Evolutionary conservation across 805 yeast genomes (phyloP).

Genomic region (Wickerhamiella bombiphila): DNA sequence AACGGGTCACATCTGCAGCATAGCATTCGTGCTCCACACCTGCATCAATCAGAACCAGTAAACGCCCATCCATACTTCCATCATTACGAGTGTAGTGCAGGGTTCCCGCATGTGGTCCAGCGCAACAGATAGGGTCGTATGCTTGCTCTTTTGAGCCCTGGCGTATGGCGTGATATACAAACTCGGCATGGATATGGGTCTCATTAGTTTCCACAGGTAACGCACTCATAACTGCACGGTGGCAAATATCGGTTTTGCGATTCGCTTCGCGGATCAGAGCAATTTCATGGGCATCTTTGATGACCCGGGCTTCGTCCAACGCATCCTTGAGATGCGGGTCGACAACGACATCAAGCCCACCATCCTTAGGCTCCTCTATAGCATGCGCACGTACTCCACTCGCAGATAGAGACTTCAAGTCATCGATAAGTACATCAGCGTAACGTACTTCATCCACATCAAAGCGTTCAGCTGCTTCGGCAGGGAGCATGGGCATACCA

Average conservation of each 20-base stretch:
- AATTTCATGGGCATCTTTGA: slow-evolving; percentile 74
- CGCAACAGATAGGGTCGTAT: slow-evolving; percentile 91
- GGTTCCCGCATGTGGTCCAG: slow-evolving; percentile 84
- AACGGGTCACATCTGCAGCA: slow-evolving; percentile 87
- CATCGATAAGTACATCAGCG: slow-evolving; percentile 33
- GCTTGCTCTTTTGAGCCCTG: slow-evolving; percentile 85
- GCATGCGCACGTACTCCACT: slow-evolving; percentile 13
- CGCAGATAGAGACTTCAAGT: slow-evolving; percentile 1
- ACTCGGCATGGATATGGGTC: slow-evolving; percentile 90
- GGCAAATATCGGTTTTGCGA: slow-evolving; percentile 73
- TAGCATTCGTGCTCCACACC: slow-evolving; percentile 96
- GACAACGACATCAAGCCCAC: slow-evolving; percentile 9
- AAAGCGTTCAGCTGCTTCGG: slow-evolving; percentile 47
- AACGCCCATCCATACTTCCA: slow-evolving; percentile 40
- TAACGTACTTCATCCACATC: slow-evolving; percentile 77
- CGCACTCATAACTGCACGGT: slow-evolving; percentile 84
- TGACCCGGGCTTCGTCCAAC: slow-evolving; percentile 71
- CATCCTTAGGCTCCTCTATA: slow-evolving; percentile 15
- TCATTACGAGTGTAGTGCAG: slow-evolving; percentile 82
- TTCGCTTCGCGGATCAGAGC: slow-evolving; percentile 67
- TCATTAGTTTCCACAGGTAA: slow-evolving; percentile 74
- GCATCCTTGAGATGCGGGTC: slow-evolving; percentile 33
- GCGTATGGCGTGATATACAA: slow-evolving; percentile 79
- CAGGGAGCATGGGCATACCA: slow-evolving; percentile 61
- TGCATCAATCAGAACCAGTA: slow-evolving; percentile 74